phyloP scores from a whole-genome alignment of 2,329 filamentous ascomycete species.

The Colletotrichum tabaci region DNA sequence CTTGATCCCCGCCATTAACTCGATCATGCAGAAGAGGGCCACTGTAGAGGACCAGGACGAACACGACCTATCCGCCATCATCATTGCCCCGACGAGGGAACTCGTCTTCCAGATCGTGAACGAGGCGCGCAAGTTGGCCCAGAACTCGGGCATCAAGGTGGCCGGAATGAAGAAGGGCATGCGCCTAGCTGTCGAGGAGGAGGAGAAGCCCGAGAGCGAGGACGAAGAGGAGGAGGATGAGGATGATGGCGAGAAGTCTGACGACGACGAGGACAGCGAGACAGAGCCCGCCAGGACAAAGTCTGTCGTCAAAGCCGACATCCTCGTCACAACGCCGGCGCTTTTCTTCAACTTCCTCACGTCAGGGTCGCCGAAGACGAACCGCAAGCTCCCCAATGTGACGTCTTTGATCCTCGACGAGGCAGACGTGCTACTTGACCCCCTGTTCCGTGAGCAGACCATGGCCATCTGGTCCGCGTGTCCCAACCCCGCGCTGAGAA shows the following conservation, averaged over 20 bases:
- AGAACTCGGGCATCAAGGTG: slow-evolving; percentile 83
- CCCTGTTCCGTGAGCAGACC: slow-evolving; percentile 91
- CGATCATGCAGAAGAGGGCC: slow-evolving; percentile 73
- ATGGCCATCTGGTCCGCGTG: slow-evolving; percentile 87
- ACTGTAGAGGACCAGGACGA: slow-evolving; percentile 56
- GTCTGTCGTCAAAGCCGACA: slow-evolving; percentile 79
- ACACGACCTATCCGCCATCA: slow-evolving; percentile 75
- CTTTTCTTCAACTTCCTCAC: slow-evolving; percentile 78
- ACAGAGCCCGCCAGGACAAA: slow-evolving; percentile 48
- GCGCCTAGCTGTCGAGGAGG: slow-evolving; percentile 57
- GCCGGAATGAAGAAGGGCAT: slow-evolving; percentile 90
- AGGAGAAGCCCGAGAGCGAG: slow-evolving; percentile 47
- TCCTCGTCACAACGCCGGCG: slow-evolving; percentile 85
- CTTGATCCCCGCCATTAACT: slow-evolving; percentile 87
- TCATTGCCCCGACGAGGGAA: slow-evolving; percentile 85
- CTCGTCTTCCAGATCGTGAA: slow-evolving; percentile 85
- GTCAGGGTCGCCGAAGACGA: slow-evolving; percentile 58
- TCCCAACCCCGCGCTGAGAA: slow-evolving; percentile 76
- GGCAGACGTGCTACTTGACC: slow-evolving; percentile 93
- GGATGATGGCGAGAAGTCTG: slow-evolving; percentile 53
- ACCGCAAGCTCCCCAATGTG: slow-evolving; percentile 75
- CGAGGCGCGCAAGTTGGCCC: slow-evolving; percentile 86
- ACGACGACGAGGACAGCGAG: slow-evolving; percentile 54
- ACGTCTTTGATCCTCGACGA: slow-evolving; percentile 88
- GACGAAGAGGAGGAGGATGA: slow-evolving; percentile 53